phyloP scores from a whole-genome alignment of 371 early-diverging fungal species.

The Mortierella sp. region DNA sequence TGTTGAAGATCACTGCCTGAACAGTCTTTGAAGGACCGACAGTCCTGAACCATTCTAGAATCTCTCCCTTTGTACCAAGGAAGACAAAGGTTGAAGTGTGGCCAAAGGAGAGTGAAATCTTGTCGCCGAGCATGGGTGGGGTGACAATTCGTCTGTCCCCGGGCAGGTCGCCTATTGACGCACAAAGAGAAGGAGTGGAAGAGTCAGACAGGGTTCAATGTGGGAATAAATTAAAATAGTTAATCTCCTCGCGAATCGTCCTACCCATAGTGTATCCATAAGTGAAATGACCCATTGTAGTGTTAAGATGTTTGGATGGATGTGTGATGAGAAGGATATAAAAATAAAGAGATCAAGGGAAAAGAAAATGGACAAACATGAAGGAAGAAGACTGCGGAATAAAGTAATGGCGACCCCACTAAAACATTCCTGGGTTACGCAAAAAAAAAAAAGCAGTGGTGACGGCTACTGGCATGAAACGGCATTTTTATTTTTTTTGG shows the following conservation, averaged over 20 bases:
- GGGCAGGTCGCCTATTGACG: conserved; percentile 23
- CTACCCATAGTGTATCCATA: conserved; percentile 53
- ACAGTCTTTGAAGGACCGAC: conserved; percentile 42
- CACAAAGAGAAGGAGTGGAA: background rate
- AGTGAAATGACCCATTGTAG: conserved; percentile 18
- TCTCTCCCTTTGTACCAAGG: conserved; percentile 48
- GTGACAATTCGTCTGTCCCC: conserved; percentile 52
- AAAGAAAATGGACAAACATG: background rate
- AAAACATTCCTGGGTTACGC: background rate
- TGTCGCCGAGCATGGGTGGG: conserved; percentile 54
- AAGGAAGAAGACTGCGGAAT: background rate
- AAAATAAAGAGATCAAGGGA: background rate
- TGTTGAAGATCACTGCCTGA: conserved; percentile 25
- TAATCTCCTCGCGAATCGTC: background rate
- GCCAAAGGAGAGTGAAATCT: conserved; percentile 52
- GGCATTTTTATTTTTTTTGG: background rate
- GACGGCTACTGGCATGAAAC: background rate
- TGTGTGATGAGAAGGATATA: background rate
- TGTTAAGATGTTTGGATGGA: background rate
- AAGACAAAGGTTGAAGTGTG: conserved; percentile 57
- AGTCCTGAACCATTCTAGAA: conserved; percentile 54
- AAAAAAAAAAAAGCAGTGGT: background rate
- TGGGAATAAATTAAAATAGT: background rate
- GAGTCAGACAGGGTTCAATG: background rate
- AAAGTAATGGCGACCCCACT: background rate